phyloP scores from a whole-genome alignment of 345 rosid species.

The Salix koriyanagi region DNA sequence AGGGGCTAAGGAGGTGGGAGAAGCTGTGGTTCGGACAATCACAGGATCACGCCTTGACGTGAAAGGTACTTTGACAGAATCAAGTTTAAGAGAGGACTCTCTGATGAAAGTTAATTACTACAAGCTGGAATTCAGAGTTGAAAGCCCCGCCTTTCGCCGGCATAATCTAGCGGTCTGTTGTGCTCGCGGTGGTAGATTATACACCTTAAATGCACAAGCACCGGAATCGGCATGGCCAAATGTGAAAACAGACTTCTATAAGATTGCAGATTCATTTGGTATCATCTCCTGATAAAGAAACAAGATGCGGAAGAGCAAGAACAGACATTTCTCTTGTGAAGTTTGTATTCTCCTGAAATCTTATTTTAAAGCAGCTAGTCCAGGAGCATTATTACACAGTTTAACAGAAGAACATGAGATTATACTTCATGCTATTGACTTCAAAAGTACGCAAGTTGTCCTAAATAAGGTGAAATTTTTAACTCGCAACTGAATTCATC shows the following conservation, averaged over 20 bases:
- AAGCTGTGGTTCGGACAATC: conserved; percentile 54
- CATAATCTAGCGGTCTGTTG: conserved; percentile 79
- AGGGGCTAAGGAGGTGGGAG: conserved; percentile 78
- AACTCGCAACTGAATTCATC: not conserved
- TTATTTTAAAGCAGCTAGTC: not conserved
- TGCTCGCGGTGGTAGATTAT: conserved; percentile 47
- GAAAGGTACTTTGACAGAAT: conserved; percentile 52
- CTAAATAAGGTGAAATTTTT: not conserved
- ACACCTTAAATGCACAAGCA: conserved; percentile 62
- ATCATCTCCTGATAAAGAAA: conserved; percentile 34
- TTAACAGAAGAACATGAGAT: not conserved
- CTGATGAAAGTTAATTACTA: conserved; percentile 50
- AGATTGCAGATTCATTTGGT: conserved; percentile 54
- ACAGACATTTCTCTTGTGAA: not conserved
- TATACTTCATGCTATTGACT: not conserved
- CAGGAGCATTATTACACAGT: not conserved
- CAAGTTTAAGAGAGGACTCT: conserved; percentile 52
- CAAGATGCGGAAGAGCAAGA: not conserved
- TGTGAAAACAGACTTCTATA: conserved; percentile 40
- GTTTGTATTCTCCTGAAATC: not conserved
- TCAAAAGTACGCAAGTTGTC: not conserved
- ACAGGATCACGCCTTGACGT: conserved; percentile 47
- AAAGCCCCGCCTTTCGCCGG: conserved; percentile 56
- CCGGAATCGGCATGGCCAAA: conserved; percentile 71
- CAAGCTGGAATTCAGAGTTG: conserved; percentile 69